phyloP scores from a whole-genome alignment of 2,329 filamentous ascomycete genomes.

The Thermoascus crustaceus region DNA sequence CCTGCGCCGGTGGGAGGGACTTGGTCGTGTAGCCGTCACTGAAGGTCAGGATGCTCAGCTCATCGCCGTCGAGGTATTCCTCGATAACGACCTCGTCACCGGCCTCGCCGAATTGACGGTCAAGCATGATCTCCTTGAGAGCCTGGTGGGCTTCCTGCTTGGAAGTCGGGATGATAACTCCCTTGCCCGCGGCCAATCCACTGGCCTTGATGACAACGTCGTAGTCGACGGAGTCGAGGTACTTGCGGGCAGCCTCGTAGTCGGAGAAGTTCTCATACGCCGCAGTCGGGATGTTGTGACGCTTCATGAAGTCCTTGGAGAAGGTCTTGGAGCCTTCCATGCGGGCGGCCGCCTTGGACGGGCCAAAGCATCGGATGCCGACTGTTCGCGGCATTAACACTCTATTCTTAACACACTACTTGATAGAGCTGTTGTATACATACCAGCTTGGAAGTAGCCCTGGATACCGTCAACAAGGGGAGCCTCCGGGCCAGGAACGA shows the following conservation, averaged over 20 bases:
- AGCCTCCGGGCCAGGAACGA: constrained; percentile 84
- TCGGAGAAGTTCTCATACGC: constrained; percentile 81
- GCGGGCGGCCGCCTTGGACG: constrained; percentile 70
- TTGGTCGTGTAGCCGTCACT: constrained; percentile 79
- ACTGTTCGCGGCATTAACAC: constrained; percentile 30
- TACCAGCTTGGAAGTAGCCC: constrained; percentile 63
- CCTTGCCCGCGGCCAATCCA: constrained; percentile 88
- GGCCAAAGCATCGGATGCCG: constrained; percentile 77
- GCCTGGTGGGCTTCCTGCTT: constrained; percentile 77
- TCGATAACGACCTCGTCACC: constrained; percentile 92
- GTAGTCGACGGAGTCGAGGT: constrained; percentile 63
- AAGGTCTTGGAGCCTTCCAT: constrained; percentile 98
- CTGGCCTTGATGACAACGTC: constrained; percentile 88
- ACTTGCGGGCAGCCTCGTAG: constrained; percentile 62
- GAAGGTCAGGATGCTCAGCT: constrained; percentile 85
- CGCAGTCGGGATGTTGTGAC: constrained; percentile 81
- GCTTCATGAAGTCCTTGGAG: constrained; percentile 96
- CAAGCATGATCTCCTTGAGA: constrained; percentile 82
- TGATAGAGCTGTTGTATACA: constrained; percentile 9
- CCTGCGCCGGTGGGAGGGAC: constrained; percentile 82
- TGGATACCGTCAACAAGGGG: constrained; percentile 89
- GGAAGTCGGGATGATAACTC: constrained; percentile 76
- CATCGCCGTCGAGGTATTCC: constrained; percentile 84
- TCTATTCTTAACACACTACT: constrained; percentile 1
- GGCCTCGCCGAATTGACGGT: constrained; percentile 75